These are phyloP conservation scores for Aspergillus phoenicis DNA, from an alignment of 2,329 filamentous ascomycete species.

Conservation along the genomic window DNA sequence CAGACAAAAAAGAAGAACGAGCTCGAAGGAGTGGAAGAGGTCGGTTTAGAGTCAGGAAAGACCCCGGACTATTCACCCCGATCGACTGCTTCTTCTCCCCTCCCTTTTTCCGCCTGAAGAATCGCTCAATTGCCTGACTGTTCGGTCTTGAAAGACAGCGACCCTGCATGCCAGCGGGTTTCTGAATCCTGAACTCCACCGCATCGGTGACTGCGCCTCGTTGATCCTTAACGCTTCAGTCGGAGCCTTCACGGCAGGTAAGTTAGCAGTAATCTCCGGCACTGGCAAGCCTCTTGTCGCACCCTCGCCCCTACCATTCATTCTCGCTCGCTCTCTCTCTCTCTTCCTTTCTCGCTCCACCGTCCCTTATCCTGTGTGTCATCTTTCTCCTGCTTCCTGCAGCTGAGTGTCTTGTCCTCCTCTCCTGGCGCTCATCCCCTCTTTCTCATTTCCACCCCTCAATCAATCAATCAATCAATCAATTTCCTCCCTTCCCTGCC, in stretches of 20 bases:
- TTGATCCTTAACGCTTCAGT: constrained; percentile 30
- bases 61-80: no score
- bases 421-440: constrained; percentile 20
- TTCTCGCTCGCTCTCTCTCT: background rate
- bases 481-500: constrained; percentile 2
- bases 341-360: constrained; percentile 6
- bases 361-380: constrained; percentile 7
- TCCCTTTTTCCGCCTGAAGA: no score
- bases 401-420: constrained; percentile 11
- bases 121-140: no score
- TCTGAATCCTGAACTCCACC: constrained; percentile 14
- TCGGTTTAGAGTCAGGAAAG: no score
- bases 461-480: background rate
- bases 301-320: background rate
- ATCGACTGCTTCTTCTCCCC: no score
- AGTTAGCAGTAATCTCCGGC: constrained; percentile 27
- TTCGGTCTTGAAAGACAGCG: background rate
- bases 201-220: constrained; percentile 26
- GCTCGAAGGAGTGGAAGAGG: no score
- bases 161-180: constrained; percentile 12
- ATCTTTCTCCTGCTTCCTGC: constrained; percentile 9
- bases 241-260: constrained; percentile 13
- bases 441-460: constrained; percentile 9
- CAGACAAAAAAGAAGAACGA: constrained; percentile 21
- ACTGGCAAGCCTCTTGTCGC: constrained; percentile 6